Conservation (phyloP, 768 basidiomycete species). For the Podaxis carcinomalis region DNA sequence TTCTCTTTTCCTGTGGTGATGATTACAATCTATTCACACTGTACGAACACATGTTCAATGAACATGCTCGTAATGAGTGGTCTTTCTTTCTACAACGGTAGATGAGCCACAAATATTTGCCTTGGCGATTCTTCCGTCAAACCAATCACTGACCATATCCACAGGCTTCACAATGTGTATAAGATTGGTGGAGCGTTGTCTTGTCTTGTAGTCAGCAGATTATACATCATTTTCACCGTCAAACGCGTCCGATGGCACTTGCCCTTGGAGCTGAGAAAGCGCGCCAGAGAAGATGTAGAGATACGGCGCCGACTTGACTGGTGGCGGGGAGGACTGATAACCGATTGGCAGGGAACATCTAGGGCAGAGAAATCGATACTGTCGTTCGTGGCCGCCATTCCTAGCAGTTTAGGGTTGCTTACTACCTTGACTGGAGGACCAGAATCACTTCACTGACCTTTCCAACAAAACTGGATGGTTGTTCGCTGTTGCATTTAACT, state of each 20-base stretch:
- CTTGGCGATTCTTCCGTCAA: background rate
- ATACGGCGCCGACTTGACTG: slow-evolving; percentile 71
- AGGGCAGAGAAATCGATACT: slow-evolving; percentile 68
- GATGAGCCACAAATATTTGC: slow-evolving; percentile 46
- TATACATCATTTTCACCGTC: slow-evolving; percentile 44
- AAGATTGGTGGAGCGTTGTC: background rate
- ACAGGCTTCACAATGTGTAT: background rate
- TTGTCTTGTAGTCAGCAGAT: slow-evolving; percentile 4
- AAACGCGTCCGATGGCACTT: slow-evolving; percentile 81
- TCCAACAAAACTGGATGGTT: slow-evolving; percentile 69
- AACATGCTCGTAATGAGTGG: slow-evolving; percentile 44
- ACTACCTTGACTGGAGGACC: background rate
- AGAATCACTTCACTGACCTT: slow-evolving; percentile 44
- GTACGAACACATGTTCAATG: slow-evolving; percentile 51
- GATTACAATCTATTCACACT: slow-evolving; percentile 74
- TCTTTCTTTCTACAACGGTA: slow-evolving; percentile 75
- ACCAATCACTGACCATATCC: background rate
- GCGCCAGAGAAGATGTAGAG: slow-evolving; percentile 79
- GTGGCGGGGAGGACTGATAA: slow-evolving; percentile 77
- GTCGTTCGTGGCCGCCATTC: slow-evolving; percentile 66
- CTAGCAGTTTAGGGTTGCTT: slow-evolving; percentile 27
- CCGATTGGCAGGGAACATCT: slow-evolving; percentile 64
- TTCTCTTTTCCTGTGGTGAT: slow-evolving; percentile 23
- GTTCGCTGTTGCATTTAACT: slow-evolving; percentile 70
- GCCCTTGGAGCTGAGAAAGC: slow-evolving; percentile 85